Evolutionary conservation across 139 green algal species (phyloP).

Genomic region (Marvania coccoides): DNA sequence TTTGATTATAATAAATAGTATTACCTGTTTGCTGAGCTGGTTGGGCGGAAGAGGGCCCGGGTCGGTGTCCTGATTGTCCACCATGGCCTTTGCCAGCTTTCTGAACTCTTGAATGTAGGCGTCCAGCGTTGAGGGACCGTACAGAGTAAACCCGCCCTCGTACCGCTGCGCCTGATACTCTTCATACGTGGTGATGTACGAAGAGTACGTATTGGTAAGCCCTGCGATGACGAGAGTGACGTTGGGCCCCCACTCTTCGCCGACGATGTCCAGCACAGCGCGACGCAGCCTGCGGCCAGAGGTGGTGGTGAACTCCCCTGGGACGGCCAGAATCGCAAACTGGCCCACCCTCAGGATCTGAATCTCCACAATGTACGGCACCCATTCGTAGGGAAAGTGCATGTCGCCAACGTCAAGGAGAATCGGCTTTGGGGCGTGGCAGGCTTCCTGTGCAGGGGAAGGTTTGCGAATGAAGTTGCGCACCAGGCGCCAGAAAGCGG

Average conservation of each 20-base stretch:
- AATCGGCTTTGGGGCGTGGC: slow-evolving; percentile 81
- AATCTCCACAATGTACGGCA: slow-evolving; percentile 45
- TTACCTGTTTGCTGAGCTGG: slow-evolving; percentile 39
- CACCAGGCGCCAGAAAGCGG: slow-evolving; percentile 65
- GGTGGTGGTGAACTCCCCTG: slow-evolving; percentile 81
- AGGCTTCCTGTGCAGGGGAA: slow-evolving; percentile 44
- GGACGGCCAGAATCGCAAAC: slow-evolving; percentile 53
- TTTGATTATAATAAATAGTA: too few relatives aligned
- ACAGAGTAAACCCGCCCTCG: slow-evolving; percentile 78
- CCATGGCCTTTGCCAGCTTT: slow-evolving; percentile 51
- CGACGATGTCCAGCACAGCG: slow-evolving; percentile 40
- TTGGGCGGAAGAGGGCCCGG: slow-evolving; percentile 43
- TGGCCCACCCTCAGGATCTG: slow-evolving; percentile 42
- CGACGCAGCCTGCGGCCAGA: slow-evolving; percentile 52
- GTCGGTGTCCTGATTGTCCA: slow-evolving; percentile 13
- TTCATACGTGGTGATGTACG: slow-evolving; percentile 76
- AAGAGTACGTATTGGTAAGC: slow-evolving; percentile 72
- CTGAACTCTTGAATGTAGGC: slow-evolving; percentile 84
- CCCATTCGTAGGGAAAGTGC: slow-evolving; percentile 67
- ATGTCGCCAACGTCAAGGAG: slow-evolving; percentile 64
- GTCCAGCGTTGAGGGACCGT: slow-evolving; percentile 72
- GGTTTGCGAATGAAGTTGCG: slow-evolving; percentile 44
- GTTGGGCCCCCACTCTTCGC: slow-evolving; percentile 21
- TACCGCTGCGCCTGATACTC: slow-evolving; percentile 81
- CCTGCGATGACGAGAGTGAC: slow-evolving; percentile 59